phyloP scores from a whole-genome alignment of 2,329 filamentous ascomycete genomes.

The Alternaria consortialis region DNA sequence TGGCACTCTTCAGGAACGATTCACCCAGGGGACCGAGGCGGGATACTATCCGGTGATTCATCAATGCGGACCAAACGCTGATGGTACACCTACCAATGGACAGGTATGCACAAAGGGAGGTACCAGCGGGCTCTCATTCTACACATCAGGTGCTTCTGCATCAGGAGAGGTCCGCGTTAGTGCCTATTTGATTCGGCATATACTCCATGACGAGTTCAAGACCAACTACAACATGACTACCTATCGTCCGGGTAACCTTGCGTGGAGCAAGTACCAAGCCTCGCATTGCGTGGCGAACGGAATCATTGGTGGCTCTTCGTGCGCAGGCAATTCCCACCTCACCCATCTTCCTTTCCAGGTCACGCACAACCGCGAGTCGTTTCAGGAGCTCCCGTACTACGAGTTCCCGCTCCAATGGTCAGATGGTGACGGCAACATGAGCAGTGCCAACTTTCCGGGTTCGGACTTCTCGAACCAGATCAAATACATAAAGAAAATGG shows the following conservation, averaged over 20 bases:
- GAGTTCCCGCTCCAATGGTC: slow-evolving; percentile 20
- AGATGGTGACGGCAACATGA: slow-evolving; percentile 17
- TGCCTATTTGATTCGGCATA: slow-evolving; percentile 10
- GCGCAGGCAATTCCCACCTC: slow-evolving; percentile 13
- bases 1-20: slow-evolving; percentile 10
- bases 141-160: slow-evolving; percentile 10
- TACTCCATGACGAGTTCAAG: slow-evolving; percentile 12
- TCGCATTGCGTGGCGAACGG: slow-evolving; percentile 14
- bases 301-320: slow-evolving; percentile 16
- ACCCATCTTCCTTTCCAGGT: slow-evolving; percentile 17
- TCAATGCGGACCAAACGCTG: slow-evolving; percentile 13
- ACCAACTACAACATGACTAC: slow-evolving; percentile 16
- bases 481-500: slow-evolving; percentile 13
- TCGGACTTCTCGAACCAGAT: slow-evolving; percentile 18
- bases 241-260: slow-evolving; percentile 16
- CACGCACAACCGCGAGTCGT: slow-evolving; percentile 16
- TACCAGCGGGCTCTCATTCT: slow-evolving; percentile 15
- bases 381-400: slow-evolving; percentile 17
- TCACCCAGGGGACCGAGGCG: slow-evolving; percentile 1
- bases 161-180: slow-evolving; percentile 17
- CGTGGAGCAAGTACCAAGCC: slow-evolving; percentile 17
- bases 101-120: slow-evolving; percentile 11
- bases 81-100: slow-evolving; percentile 1
- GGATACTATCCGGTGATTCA: slow-evolving; percentile 11
- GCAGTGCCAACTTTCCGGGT: slow-evolving; percentile 15